A percentile compares a stretch with the other conserved stretches of the same genome.
Evolutionary conservation across 2,329 filamentous ascomycete species (phyloP).

Genomic region (Penicillium sclerotiorum): DNA sequence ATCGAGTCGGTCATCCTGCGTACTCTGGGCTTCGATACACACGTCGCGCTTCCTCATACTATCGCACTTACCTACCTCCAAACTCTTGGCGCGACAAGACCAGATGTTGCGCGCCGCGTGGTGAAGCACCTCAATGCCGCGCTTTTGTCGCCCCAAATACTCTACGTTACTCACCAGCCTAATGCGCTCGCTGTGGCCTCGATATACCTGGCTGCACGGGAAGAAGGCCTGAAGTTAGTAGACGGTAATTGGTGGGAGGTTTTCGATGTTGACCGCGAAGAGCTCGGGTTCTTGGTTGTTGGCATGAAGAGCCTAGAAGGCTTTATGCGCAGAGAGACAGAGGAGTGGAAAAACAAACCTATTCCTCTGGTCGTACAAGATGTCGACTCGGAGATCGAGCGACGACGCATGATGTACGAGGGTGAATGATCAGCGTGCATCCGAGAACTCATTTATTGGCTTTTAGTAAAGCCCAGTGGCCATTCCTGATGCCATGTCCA

Average conservation of each 20-base stretch:
- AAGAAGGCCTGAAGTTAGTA: slow-evolving; percentile 75
- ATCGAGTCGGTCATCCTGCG: slow-evolving; percentile 77
- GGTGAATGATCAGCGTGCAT: slow-evolving; percentile 39
- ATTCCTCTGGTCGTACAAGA: slow-evolving; percentile 63
- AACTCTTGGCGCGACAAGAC: slow-evolving; percentile 70
- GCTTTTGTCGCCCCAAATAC: slow-evolving; percentile 80
- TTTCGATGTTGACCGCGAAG: slow-evolving; percentile 92
- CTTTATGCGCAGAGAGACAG: slow-evolving; percentile 64
- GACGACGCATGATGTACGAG: slow-evolving; percentile 47
- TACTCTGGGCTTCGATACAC: slow-evolving; percentile 77
- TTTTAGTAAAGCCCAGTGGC: too few species aligned
- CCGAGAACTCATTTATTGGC: too few species aligned
- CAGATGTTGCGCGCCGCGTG: slow-evolving; percentile 64
- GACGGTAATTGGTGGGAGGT: slow-evolving; percentile 95
- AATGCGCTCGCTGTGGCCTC: slow-evolving; percentile 81
- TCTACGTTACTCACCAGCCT: slow-evolving; percentile 92
- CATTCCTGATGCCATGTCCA: too few species aligned
- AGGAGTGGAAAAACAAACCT: slow-evolving; percentile 54
- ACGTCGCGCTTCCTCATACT: slow-evolving; percentile 82
- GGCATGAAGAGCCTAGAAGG: slow-evolving; percentile 77
- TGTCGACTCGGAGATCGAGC: slow-evolving; percentile 63
- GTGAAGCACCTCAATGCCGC: slow-evolving; percentile 84
- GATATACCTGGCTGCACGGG: slow-evolving; percentile 84
- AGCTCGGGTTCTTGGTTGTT: slow-evolving; percentile 89
- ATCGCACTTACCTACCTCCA: slow-evolving; percentile 92